These are phyloP conservation scores for Suhomyces yuchorum DNA, from an alignment of 1,139 yeast species.

Conservation along the genomic window DNA sequence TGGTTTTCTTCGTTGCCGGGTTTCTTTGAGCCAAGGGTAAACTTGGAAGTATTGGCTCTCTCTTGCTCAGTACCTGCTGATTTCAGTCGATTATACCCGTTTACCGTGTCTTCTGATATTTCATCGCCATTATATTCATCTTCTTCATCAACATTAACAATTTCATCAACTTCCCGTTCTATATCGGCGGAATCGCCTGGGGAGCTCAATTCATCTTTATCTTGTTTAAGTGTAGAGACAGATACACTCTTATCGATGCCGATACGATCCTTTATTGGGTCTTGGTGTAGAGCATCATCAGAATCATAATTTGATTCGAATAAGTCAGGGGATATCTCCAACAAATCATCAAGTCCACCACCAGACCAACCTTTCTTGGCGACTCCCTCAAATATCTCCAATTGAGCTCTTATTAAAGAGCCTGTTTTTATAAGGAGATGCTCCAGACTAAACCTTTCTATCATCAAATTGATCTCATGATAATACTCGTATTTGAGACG, in stretches of 20 bases:
- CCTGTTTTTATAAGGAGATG: constrained; percentile 59
- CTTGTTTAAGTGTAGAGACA: constrained; percentile 15
- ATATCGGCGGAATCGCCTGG: neutral
- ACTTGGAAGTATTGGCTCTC: neutral
- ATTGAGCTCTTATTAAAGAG: constrained; percentile 71
- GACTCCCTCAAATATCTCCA: constrained; percentile 77
- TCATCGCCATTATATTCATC: constrained; percentile 11
- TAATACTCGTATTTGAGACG: constrained; percentile 74
- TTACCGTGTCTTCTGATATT: constrained; percentile 3
- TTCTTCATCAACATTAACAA: constrained; percentile 3
- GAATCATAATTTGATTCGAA: constrained; percentile 31
- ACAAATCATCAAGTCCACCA: constrained; percentile 74
- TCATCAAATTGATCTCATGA: constrained; percentile 60
- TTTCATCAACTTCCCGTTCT: constrained; percentile 2
- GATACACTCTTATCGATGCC: constrained; percentile 15
- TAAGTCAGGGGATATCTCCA: constrained; percentile 56
- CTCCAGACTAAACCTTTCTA: constrained; percentile 43
- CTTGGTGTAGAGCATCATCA: constrained; percentile 6
- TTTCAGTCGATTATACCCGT: neutral
- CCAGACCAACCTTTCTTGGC: constrained; percentile 88
- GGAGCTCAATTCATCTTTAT: neutral
- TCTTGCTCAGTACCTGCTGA: neutral
- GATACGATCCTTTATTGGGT: neutral
- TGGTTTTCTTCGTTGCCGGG: constrained; percentile 11
- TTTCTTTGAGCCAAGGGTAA: neutral